These are phyloP conservation scores for Arachis monticola DNA, from an alignment of 331 rosid genomes.

Conservation along the genomic window DNA sequence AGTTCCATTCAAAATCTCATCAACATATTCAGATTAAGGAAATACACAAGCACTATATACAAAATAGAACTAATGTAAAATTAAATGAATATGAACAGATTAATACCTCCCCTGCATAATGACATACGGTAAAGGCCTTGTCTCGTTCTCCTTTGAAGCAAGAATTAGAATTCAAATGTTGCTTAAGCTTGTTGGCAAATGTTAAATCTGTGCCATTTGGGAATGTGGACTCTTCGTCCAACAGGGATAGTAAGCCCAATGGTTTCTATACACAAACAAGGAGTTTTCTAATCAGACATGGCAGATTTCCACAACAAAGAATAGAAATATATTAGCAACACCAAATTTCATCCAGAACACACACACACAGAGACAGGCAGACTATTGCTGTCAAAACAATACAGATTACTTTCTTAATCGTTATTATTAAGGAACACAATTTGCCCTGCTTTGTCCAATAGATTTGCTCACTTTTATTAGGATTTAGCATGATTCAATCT, in stretches of 20 bases:
- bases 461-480: no score
- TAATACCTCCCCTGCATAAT: conserved; percentile 99
- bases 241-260: conserved; percentile 86
- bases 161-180: conserved; percentile 79
- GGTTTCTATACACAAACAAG: conserved; percentile 75
- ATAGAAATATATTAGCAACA: background rate
- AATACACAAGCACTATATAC: conserved; percentile 20
- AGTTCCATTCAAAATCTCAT: background rate
- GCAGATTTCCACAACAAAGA: conserved; percentile 12
- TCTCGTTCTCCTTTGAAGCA: conserved; percentile 93
- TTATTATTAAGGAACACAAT: no score
- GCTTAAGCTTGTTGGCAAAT: conserved; percentile 96
- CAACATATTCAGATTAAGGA: conserved; percentile 14
- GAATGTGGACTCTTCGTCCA: conserved; percentile 98
- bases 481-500: no score
- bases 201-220: conserved; percentile 96
- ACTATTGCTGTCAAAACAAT: background rate
- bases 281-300: conserved; percentile 21
- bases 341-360: background rate
- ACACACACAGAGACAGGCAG: no score
- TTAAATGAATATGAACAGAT: conserved; percentile 32
- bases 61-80: conserved; percentile 15
- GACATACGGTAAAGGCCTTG: conserved; percentile 83
- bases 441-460: no score
- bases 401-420: no score